Base-by-base conservation (phyloP, 1,139 yeast genomes). In the Geotrichum klebahnii region DNA sequence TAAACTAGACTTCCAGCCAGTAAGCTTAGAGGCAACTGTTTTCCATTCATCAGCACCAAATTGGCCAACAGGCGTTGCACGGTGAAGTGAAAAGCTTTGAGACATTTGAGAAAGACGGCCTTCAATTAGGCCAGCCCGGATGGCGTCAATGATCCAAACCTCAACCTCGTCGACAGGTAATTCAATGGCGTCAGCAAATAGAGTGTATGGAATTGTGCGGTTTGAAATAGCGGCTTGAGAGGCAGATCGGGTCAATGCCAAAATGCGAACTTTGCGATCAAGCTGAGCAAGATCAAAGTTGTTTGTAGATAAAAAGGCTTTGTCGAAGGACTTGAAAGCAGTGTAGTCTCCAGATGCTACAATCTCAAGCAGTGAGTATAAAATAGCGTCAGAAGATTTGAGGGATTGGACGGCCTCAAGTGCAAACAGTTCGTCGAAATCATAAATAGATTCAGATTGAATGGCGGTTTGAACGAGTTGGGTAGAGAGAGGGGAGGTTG, bases 91-190 rank as follows among this genome's bases (percentile, higher is more conserved):
- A 55, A 73, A 68, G 46, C 58, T 59, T 53, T 65, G 61, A 41
- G 63, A 61, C 40, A 70, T 61, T 61, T 73, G 77, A 51, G 70
- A 66, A 60, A 73, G 64, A 50, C 75, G 68, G 52, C 76, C 77
- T 57, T 69, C 69, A 28, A 73, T 61, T 26, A 73, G 66, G 3
- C 73, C 73, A 3, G 73, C 72, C 50, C 73, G 67, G 53, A 72
- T 69, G 22, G 72, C 68, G 45, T 72, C 75, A 52, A 73, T 71
- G 36, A 72, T 63, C 67, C 73, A 67, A 31, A 63, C 44, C 59
- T 73, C 77, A 32, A 73, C 72, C 41, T 67, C 68, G 20, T 60
- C 68, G 12, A 49, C 53, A 19, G 65, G 55, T 23, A 72, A 62
- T 26, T 62, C 66, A 26, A 71, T 60, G 16, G 66, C 63, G 10